Evolutionary conservation across 192 early-diverging fungal species (phyloP).

Genomic region (Ramicandelaber brevisporus): DNA sequence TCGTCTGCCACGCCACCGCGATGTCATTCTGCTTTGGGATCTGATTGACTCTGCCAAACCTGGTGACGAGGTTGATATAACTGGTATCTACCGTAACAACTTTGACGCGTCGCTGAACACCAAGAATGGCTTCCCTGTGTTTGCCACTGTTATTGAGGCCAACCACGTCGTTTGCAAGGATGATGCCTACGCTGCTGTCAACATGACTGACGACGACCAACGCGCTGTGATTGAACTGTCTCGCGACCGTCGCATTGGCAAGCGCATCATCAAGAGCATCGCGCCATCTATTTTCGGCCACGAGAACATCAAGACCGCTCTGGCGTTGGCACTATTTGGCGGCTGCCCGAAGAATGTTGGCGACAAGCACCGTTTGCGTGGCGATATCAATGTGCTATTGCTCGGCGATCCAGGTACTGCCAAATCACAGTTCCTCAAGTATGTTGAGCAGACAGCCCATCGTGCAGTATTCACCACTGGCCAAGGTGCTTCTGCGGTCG

Average conservation of each 20-base stretch:
- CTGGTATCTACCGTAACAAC: conserved; percentile 86
- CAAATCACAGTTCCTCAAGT: conserved; percentile 69
- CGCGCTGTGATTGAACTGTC: conserved; percentile 44
- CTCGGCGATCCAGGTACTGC: conserved; percentile 76
- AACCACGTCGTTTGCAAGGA: conserved; percentile 79
- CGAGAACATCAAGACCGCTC: conserved; percentile 83
- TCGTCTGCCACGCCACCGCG: conserved; percentile 77
- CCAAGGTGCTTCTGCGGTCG: conserved; percentile 64
- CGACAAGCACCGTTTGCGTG: conserved; percentile 83
- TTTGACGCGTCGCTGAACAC: conserved; percentile 69
- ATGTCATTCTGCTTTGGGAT: conserved; percentile 86
- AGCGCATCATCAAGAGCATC: conserved; percentile 75
- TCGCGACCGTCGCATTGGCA: conserved; percentile 51
- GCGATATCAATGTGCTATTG: conserved; percentile 92
- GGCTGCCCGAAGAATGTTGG: conserved; percentile 86
- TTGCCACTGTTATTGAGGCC: conserved; percentile 87
- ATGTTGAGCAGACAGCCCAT: conserved; percentile 60
- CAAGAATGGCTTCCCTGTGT: conserved; percentile 90
- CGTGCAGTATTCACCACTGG: conserved; percentile 69
- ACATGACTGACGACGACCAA: conserved; percentile 76
- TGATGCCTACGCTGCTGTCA: conserved; percentile 66
- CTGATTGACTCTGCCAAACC: conserved; percentile 86
- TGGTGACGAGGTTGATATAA: conserved; percentile 89
- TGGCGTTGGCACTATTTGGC: conserved; percentile 86
- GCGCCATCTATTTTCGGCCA: conserved; percentile 99